Evolutionary conservation across 2,329 filamentous ascomycete genomes (phyloP).

Genomic region (Fusarium xylarioides): DNA sequence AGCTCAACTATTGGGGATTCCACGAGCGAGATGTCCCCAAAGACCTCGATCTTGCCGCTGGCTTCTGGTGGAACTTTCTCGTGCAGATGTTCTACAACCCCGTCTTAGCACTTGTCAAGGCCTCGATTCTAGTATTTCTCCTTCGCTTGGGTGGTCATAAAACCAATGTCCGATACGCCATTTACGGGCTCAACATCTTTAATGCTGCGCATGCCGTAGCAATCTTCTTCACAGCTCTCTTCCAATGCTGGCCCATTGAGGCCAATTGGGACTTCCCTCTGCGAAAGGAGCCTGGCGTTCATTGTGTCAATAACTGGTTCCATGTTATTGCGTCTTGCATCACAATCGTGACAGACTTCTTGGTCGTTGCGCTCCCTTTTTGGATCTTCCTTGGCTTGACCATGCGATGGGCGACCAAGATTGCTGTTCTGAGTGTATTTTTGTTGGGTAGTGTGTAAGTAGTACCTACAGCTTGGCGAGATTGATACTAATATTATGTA

Average conservation of each 20-base stretch:
- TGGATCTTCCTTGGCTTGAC: slow-evolving; percentile 52
- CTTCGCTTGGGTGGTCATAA: slow-evolving; percentile 54
- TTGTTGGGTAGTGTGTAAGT: slow-evolving; percentile 50
- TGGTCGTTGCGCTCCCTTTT: slow-evolving; percentile 52
- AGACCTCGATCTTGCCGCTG: slow-evolving; percentile 30
- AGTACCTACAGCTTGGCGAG: neutral
- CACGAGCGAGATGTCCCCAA: slow-evolving; percentile 34
- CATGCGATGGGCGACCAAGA: slow-evolving; percentile 50
- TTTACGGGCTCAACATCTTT: slow-evolving; percentile 39
- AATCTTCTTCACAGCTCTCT: slow-evolving; percentile 50
- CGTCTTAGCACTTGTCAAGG: slow-evolving; percentile 56
- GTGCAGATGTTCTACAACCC: slow-evolving; percentile 56
- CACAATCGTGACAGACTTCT: slow-evolving; percentile 53
- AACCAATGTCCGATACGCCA: slow-evolving; percentile 25
- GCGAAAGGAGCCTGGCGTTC: slow-evolving; percentile 35
- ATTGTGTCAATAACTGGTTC: slow-evolving; percentile 47
- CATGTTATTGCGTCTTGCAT: slow-evolving; percentile 49
- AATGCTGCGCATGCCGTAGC: slow-evolving; percentile 44
- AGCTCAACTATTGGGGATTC: slow-evolving; percentile 48
- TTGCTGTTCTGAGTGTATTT: slow-evolving; percentile 53
- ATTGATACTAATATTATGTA: slow-evolving; percentile 6
- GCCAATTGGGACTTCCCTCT: slow-evolving; percentile 45
- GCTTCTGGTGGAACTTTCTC: slow-evolving; percentile 50
- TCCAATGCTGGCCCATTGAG: slow-evolving; percentile 52
- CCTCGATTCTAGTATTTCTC: slow-evolving; percentile 55